phyloP scores from a whole-genome alignment of 768 basidiomycete genomes.

The Suillus subluteus region DNA sequence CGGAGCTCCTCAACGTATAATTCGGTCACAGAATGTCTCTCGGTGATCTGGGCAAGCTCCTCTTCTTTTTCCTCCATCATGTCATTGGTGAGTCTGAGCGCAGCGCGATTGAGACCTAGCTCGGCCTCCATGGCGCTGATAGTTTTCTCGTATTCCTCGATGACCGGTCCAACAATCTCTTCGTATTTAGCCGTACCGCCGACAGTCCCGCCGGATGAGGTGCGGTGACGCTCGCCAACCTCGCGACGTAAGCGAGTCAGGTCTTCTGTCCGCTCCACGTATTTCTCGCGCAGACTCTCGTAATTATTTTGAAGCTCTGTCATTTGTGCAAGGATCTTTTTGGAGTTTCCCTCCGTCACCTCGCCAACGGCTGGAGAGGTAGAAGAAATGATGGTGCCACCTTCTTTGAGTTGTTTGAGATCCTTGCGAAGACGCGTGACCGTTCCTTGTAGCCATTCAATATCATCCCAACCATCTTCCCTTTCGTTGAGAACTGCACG shows the following conservation, averaged over 20 bases:
- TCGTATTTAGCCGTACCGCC: constrained; percentile 81
- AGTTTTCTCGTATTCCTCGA: constrained; percentile 98
- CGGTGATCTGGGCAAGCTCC: constrained; percentile 65
- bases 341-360: constrained; percentile 62
- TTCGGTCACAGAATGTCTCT: constrained; percentile 78
- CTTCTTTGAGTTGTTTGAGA: constrained; percentile 77
- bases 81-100: constrained; percentile 89
- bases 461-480: constrained; percentile 98
- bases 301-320: constrained; percentile 85
- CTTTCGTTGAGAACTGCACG: constrained; percentile 88
- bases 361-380: constrained; percentile 35
- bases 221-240: constrained; percentile 73
- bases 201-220: constrained; percentile 58
- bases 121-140: constrained; percentile 95
- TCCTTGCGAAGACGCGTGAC: constrained; percentile 87
- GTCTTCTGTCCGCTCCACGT: constrained; percentile 87
- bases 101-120: constrained; percentile 83
- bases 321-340: constrained; percentile 80
- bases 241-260: constrained; percentile 79
- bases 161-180: constrained; percentile 95
- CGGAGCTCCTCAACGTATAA: constrained; percentile 88
- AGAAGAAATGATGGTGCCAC: constrained; percentile 39
- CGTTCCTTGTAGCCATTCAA: constrained; percentile 93
- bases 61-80: constrained; percentile 92
- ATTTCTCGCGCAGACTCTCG: constrained; percentile 81